Conservation (phyloP, 495 filamentous ascomycete species). For the Saxispiralis lemnorum region DNA sequence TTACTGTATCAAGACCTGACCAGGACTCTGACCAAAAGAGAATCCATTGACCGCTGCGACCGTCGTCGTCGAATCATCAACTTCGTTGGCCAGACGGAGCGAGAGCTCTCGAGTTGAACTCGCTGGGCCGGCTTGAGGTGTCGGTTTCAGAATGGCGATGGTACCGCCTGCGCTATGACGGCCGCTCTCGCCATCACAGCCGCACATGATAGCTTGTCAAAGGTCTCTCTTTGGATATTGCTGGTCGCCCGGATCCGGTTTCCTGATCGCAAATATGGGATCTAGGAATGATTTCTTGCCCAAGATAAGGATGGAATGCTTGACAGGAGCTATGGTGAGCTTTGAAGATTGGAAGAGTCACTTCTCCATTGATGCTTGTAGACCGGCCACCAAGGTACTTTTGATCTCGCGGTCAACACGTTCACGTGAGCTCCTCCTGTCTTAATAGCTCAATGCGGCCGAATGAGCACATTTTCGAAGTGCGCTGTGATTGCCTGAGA, state of each 20-base stretch:
- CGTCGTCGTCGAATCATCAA: neutral
- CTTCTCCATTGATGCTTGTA: too few relatives aligned
- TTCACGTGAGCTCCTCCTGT: too few relatives aligned
- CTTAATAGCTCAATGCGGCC: neutral
- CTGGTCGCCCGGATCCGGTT: too few relatives aligned
- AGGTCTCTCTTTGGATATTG: too few relatives aligned
- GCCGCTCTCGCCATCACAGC: neutral
- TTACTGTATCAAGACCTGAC: neutral
- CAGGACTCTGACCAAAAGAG: neutral
- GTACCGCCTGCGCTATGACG: neutral
- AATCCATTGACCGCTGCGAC: neutral
- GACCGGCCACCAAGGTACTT: too few relatives aligned
- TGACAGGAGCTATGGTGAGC: too few relatives aligned
- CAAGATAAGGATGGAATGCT: too few relatives aligned
- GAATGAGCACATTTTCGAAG: conserved; percentile 25
- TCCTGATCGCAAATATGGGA: too few relatives aligned
- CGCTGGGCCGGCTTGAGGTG: neutral
- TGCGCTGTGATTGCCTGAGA: conserved; percentile 22
- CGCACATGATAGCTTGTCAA: neutral
- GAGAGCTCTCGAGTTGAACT: neutral
- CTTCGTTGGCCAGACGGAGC: neutral
- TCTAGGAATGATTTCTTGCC: too few relatives aligned
- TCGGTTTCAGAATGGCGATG: neutral
- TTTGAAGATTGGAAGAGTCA: too few relatives aligned
- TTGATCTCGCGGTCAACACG: too few relatives aligned